Base-by-base conservation (phyloP, 352 stramenopile species). In the Phytopythium aichiense region DNA sequence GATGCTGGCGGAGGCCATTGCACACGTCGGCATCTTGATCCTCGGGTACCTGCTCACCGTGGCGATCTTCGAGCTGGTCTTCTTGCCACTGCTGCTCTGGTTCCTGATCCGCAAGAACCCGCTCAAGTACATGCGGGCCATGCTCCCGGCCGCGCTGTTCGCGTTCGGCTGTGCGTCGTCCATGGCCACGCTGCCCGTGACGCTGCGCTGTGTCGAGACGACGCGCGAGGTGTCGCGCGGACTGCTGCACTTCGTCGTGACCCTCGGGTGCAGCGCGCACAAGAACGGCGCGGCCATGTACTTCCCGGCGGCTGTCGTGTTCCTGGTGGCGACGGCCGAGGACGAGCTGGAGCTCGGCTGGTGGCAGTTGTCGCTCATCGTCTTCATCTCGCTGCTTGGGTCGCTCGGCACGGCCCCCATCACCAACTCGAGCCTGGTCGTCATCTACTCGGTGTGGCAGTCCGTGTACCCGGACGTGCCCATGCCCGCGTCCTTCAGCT, bases 241-340 rank as follows among this genome's bases (percentile, higher is more conserved):
- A 25, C 64, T 93, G 7, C 46, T 79, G 40, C 72, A 81, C 42
- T 93, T 93, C 55, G 77, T 93, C 31, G 42, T 93, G 37, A 90
- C 84, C 11, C 82, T 93, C 55, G 84, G 84, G 15, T 79, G 70
- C 33, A 88, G 74, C 4, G 69, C 83, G 38, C 79, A 93, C 72
- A 93, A 90, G 77, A 89, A 93, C 61, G 84, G 84, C 65, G 81
- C 74, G 33, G 82, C 81, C 15, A 85, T 91, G 63, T 87, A 86
- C 60, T 93, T 88, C 60, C 80, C 80, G 0, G 82, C 71, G 23
- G 78, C 81, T 11, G 59, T 92, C 9, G 70, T 92, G 15, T 92
- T 90, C 60, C 68, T 92, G 25, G 78, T 81, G 13, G 73, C 76
- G 28, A 89, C 84, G 35, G 67, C 76, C 6, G 72, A 72, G 7